A percentile compares a stretch with the other conserved stretches of the same genome.
Conservation (phyloP, 31 red algal species). For the Asparagopsis taxiformis region DNA sequence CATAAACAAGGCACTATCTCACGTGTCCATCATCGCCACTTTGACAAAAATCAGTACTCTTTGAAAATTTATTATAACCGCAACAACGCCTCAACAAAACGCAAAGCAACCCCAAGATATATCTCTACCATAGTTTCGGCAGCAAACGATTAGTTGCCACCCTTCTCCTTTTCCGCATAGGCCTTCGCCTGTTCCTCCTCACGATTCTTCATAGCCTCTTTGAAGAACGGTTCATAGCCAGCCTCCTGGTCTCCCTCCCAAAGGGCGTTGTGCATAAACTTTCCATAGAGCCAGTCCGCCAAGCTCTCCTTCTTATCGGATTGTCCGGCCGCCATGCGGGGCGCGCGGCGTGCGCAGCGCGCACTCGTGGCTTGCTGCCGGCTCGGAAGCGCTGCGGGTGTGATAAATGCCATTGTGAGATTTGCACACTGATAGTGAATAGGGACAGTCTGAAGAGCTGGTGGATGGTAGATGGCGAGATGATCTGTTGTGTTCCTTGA, state of each 20-base stretch:
- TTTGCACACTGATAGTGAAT: too few species aligned
- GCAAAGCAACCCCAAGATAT: not conserved
- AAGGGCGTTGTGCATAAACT: constrained; percentile 62
- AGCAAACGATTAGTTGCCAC: not conserved
- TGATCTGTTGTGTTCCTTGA: not conserved
- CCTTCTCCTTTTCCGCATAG: constrained; percentile 10
- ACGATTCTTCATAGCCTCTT: constrained; percentile 40
- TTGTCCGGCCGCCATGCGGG: not conserved
- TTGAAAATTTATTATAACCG: not conserved
- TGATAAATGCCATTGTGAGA: not conserved
- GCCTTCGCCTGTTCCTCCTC: constrained; percentile 53
- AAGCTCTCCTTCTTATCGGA: constrained; percentile 27
- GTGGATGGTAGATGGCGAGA: not conserved
- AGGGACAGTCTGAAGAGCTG: too few species aligned
- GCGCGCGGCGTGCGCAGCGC: not conserved
- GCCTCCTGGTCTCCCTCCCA: constrained; percentile 50
- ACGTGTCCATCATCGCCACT: not conserved
- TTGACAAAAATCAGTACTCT: not conserved
- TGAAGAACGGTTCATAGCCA: constrained; percentile 57
- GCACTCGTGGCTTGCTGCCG: not conserved
- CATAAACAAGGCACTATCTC: not conserved
- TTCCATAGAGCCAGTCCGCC: constrained; percentile 43
- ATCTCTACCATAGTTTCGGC: too few species aligned
- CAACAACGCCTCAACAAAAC: not conserved
- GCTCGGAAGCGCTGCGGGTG: not conserved